Percentiles rank a stretch among this genome's conserved stretches.
phyloP scores from a whole-genome alignment of 345 rosid genomes.

The Ceriops decandra region DNA sequence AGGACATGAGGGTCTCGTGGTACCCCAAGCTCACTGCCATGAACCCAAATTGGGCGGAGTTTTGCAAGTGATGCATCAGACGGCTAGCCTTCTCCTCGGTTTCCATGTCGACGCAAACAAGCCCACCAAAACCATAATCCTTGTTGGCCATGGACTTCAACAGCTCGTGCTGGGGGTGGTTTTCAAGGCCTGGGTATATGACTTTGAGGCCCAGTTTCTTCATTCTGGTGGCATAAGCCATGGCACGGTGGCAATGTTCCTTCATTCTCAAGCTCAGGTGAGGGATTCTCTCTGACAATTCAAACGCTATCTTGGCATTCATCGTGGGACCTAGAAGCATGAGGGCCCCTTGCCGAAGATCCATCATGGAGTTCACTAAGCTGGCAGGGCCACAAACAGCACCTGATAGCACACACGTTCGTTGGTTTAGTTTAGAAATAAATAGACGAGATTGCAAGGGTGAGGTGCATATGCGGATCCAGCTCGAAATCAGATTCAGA shows the following conservation, averaged over 20 bases:
- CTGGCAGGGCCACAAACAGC: slow-evolving; percentile 85
- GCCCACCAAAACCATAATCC: slow-evolving; percentile 83
- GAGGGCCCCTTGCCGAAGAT: slow-evolving; percentile 76
- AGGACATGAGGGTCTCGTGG: slow-evolving; percentile 88
- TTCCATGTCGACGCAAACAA: slow-evolving; percentile 76
- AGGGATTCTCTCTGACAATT: slow-evolving; percentile 80
- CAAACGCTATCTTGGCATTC: slow-evolving; percentile 94
- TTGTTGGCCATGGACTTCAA: slow-evolving; percentile 54
- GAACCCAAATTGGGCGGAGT: slow-evolving; percentile 74
- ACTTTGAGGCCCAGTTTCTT: slow-evolving; percentile 70
- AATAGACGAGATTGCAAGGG: not conserved
- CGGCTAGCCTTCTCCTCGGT: slow-evolving; percentile 78
- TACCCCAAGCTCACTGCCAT: slow-evolving; percentile 98
- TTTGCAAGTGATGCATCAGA: slow-evolving; percentile 76
- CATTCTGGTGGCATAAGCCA: slow-evolving; percentile 61
- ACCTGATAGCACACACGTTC: slow-evolving; percentile 32
- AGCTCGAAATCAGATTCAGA: too few relatives aligned
- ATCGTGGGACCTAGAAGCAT: slow-evolving; percentile 96
- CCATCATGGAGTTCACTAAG: slow-evolving; percentile 92
- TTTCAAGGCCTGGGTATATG: slow-evolving; percentile 77
- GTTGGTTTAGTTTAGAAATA: too few relatives aligned
- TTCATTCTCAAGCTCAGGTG: slow-evolving; percentile 80
- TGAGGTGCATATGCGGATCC: too few relatives aligned
- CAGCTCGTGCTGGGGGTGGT: slow-evolving; percentile 73
- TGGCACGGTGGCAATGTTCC: slow-evolving; percentile 76